These are phyloP conservation scores for Ogataea allantospora DNA, from an alignment of 805 yeast genomes.

Conservation along the genomic window DNA sequence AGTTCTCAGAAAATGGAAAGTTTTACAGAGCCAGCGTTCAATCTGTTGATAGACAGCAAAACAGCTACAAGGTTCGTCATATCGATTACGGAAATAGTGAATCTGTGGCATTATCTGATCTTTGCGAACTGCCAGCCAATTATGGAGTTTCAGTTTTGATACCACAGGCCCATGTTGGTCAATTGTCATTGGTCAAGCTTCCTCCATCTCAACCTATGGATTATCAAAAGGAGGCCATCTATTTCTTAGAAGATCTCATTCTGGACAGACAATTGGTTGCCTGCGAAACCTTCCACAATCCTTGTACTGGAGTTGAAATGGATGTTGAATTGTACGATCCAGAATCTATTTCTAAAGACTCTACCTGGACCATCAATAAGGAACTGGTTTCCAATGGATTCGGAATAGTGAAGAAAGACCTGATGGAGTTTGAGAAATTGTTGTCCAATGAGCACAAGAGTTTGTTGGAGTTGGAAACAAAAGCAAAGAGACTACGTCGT, in stretches of 20 bases:
- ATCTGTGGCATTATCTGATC: constrained; percentile 40
- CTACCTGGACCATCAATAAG: constrained; percentile 58
- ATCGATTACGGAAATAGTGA: constrained; percentile 62
- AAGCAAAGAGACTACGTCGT: constrained; percentile 47
- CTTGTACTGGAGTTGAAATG: constrained; percentile 43
- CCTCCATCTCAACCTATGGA: constrained; percentile 59
- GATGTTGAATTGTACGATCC: constrained; percentile 57
- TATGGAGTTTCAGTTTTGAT: constrained; percentile 41
- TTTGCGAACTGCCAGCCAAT: constrained; percentile 53
- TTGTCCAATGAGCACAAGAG: constrained; percentile 38
- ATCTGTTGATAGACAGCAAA: constrained; percentile 42
- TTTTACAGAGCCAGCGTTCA: constrained; percentile 58
- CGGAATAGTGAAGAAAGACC: constrained; percentile 47
- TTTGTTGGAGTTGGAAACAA: constrained; percentile 42
- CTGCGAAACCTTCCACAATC: constrained; percentile 43
- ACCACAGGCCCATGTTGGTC: constrained; percentile 55
- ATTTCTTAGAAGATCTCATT: constrained; percentile 50
- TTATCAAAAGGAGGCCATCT: constrained; percentile 53
- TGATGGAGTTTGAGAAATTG: constrained; percentile 36
- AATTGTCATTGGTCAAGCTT: constrained; percentile 49
- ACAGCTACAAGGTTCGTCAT: constrained; percentile 50
- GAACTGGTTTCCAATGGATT: constrained; percentile 58
- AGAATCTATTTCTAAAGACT: constrained; percentile 49
- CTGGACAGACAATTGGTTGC: constrained; percentile 55
- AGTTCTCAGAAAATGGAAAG: constrained; percentile 49